Conservation (phyloP, 768 basidiomycete species). For the Leccinum uliginosum region DNA sequence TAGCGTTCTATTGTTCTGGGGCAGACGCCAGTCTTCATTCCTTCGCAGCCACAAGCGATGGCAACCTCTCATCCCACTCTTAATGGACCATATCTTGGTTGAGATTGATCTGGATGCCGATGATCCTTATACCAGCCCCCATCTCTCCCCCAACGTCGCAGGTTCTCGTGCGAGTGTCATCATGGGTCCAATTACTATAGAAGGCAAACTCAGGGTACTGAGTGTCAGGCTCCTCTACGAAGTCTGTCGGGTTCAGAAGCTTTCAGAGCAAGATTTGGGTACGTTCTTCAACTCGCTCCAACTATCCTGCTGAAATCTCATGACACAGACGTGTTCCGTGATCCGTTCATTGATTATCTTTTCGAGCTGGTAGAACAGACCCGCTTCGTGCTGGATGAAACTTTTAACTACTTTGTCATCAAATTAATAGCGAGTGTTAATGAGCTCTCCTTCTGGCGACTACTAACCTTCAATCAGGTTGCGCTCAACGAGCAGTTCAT, state of each 20-base stretch:
- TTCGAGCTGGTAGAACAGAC: slow-evolving; percentile 95
- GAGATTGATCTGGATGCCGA: slow-evolving; percentile 79
- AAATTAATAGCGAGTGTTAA: slow-evolving; percentile 72
- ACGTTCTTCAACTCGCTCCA: slow-evolving; percentile 27
- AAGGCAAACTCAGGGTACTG: slow-evolving; percentile 72
- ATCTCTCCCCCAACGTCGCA: slow-evolving; percentile 25
- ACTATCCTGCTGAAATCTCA: slow-evolving; percentile 4
- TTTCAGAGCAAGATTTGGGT: slow-evolving; percentile 78
- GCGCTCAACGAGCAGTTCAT: slow-evolving; percentile 98
- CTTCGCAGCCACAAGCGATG: slow-evolving; percentile 81
- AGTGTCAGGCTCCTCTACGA: slow-evolving; percentile 82
- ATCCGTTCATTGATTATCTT: slow-evolving; percentile 80
- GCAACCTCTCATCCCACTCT: slow-evolving; percentile 71
- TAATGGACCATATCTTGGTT: slow-evolving; percentile 81
- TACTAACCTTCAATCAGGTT: slow-evolving; percentile 47
- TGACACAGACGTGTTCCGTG: slow-evolving; percentile 66
- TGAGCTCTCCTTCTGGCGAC: background rate
- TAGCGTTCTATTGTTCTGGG: slow-evolving; percentile 70
- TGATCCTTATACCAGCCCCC: slow-evolving; percentile 45
- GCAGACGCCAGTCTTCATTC: slow-evolving; percentile 62
- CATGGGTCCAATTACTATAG: slow-evolving; percentile 61
- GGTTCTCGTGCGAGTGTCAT: slow-evolving; percentile 38
- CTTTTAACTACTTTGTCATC: slow-evolving; percentile 93
- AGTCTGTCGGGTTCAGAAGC: slow-evolving; percentile 86
- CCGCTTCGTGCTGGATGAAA: slow-evolving; percentile 80